Percentiles rank a stretch among this genome's conserved stretches.
phyloP scores from a whole-genome alignment of 2,329 filamentous ascomycete species.

The Ilyonectria destructans region DNA sequence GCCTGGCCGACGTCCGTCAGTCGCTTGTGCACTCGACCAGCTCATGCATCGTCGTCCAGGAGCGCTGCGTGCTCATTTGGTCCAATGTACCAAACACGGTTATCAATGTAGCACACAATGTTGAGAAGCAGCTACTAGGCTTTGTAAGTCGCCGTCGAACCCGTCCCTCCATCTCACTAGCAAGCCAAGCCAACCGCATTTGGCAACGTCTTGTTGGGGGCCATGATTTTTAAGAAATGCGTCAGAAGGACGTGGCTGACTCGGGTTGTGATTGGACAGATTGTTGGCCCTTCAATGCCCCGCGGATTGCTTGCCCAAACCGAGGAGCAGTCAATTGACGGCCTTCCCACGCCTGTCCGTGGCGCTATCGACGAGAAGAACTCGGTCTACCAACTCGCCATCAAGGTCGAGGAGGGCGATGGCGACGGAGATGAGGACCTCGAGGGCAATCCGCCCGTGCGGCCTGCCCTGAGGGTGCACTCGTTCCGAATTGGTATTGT shows the following conservation, averaged over 20 bases:
- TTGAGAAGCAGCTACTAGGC: slow-evolving; percentile 49
- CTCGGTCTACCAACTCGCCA: slow-evolving; percentile 44
- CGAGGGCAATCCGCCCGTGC: slow-evolving; percentile 39
- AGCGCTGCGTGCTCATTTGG: slow-evolving; percentile 47
- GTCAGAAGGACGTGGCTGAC: neutral
- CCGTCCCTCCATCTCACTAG: neutral
- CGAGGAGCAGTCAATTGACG: slow-evolving; percentile 40
- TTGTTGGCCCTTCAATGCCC: slow-evolving; percentile 48
- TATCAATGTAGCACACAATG: slow-evolving; percentile 45
- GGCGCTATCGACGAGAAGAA: slow-evolving; percentile 48
- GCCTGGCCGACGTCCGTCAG: slow-evolving; percentile 39
- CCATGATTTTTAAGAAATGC: neutral
- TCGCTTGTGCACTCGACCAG: slow-evolving; percentile 41
- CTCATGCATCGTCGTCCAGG: slow-evolving; percentile 44
- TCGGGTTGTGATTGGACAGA: slow-evolving; percentile 13
- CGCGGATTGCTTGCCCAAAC: slow-evolving; percentile 43
- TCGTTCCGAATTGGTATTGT: slow-evolving; percentile 47
- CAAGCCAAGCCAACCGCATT: neutral
- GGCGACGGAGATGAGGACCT: slow-evolving; percentile 40
- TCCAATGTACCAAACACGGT: slow-evolving; percentile 44
- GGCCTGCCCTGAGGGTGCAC: slow-evolving; percentile 44
- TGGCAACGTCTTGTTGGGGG: neutral
- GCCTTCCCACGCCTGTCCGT: slow-evolving; percentile 40
- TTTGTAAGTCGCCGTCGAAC: slow-evolving; percentile 39
- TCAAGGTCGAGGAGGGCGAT: slow-evolving; percentile 49